Percentiles rank a stretch among this genome's conserved stretches.
Conservation (phyloP, 1,284 basidiomycete genomes). For the Blastosporella zonata region DNA sequence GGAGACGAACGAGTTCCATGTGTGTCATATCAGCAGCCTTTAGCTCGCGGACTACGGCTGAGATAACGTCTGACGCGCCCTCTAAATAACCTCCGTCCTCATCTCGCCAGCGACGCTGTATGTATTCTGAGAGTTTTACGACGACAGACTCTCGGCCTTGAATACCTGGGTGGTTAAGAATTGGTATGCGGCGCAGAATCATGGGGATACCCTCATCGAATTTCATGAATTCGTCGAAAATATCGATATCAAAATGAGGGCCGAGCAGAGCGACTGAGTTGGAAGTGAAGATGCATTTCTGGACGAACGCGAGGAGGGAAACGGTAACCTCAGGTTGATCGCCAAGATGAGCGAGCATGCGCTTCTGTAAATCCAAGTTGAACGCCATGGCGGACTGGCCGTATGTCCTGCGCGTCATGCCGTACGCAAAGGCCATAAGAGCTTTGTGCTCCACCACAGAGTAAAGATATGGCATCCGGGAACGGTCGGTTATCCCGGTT, state of each 20-base stretch:
- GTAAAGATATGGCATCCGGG: slow-evolving; percentile 8
- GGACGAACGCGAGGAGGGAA: slow-evolving; percentile 7
- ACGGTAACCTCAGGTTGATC: slow-evolving; percentile 3
- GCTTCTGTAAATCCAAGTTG: slow-evolving; percentile 6
- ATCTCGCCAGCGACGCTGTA: slow-evolving; percentile 8
- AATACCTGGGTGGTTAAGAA: slow-evolving; percentile 1
- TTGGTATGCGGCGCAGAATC: slow-evolving; percentile 5
- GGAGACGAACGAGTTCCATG: slow-evolving; percentile 3
- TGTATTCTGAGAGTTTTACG: slow-evolving; percentile 6
- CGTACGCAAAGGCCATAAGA: slow-evolving; percentile 7
- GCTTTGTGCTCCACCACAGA: slow-evolving; percentile 9
- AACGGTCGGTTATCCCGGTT: slow-evolving; percentile 8
- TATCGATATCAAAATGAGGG: slow-evolving; percentile 8
- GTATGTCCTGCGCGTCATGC: slow-evolving; percentile 8
- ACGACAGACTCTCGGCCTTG: slow-evolving; percentile 7
- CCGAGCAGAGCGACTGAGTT: slow-evolving; percentile 8
- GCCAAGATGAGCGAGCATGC: slow-evolving; percentile 3
- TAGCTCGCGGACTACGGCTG: slow-evolving; percentile 2
- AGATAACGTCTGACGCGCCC: slow-evolving; percentile 9
- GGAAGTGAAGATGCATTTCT: slow-evolving; percentile 7
- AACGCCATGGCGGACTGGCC: slow-evolving; percentile 7
- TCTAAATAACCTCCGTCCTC: slow-evolving; percentile 9
- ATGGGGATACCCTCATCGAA: slow-evolving; percentile 6
- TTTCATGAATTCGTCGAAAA: slow-evolving; percentile 8
- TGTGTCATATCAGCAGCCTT: slow-evolving; percentile 8